Evolutionary conservation across 2,329 filamentous ascomycete species (phyloP).

Genomic region (Neopestalotiopsis sp.): DNA sequence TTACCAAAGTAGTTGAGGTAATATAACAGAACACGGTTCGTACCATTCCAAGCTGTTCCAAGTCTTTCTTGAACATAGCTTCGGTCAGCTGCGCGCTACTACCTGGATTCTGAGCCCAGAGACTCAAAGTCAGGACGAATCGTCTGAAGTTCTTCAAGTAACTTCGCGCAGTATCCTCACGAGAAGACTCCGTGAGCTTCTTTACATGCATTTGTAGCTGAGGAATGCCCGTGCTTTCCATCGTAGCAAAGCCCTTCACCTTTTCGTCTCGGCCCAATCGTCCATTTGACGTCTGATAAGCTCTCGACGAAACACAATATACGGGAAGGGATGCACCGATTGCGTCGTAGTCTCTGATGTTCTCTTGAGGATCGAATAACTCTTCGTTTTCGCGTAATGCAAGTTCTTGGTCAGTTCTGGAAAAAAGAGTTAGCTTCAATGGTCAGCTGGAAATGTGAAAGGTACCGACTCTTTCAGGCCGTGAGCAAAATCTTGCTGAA

Average conservation of each 20-base stretch:
- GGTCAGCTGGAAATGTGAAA: neutral
- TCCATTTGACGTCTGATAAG: slow-evolving; percentile 66
- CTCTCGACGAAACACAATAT: slow-evolving; percentile 68
- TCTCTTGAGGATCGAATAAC: slow-evolving; percentile 59
- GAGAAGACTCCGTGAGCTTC: slow-evolving; percentile 54
- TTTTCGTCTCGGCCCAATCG: slow-evolving; percentile 57
- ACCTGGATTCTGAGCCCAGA: slow-evolving; percentile 25
- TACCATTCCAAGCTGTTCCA: neutral
- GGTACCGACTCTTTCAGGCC: slow-evolving; percentile 57
- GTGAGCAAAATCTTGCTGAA: slow-evolving; percentile 63
- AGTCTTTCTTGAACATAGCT: neutral
- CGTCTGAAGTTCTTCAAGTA: slow-evolving; percentile 59
- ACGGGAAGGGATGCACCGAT: slow-evolving; percentile 62
- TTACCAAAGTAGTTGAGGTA: neutral
- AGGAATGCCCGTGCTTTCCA: slow-evolving; percentile 64
- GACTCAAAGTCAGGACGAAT: slow-evolving; percentile 45
- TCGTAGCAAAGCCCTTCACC: slow-evolving; percentile 52
- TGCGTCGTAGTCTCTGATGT: slow-evolving; percentile 62
- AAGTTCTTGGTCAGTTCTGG: slow-evolving; percentile 58
- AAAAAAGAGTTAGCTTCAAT: slow-evolving; percentile 14
- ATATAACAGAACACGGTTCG: neutral
- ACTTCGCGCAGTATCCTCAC: slow-evolving; percentile 45
- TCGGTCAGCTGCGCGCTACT: slow-evolving; percentile 31
- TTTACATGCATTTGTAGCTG: slow-evolving; percentile 64
- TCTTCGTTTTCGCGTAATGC: slow-evolving; percentile 57